Evolutionary conservation across 2,329 filamentous ascomycete species (phyloP).

Genomic region (Fusarium mexicanum): DNA sequence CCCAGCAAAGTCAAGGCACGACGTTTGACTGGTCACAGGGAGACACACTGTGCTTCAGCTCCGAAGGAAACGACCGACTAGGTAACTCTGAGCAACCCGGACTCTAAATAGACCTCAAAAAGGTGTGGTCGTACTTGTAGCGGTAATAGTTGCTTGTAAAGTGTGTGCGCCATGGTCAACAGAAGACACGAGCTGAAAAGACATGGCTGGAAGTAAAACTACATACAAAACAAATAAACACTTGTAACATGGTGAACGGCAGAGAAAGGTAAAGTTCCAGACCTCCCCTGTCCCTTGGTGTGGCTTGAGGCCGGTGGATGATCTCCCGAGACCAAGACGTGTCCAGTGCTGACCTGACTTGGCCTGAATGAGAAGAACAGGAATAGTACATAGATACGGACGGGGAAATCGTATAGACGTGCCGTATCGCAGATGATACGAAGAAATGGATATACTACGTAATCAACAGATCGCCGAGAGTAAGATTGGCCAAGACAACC

Average conservation of each 20-base stretch:
- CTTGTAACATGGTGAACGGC: conserved; percentile 10
- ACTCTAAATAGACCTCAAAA: conserved; percentile 1
- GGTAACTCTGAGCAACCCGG: background rate
- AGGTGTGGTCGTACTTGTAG: conserved; percentile 33
- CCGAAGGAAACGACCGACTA: background rate
- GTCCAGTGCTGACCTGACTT: conserved; percentile 9
- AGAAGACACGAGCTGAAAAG: conserved; percentile 28
- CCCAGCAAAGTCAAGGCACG: conserved; percentile 9
- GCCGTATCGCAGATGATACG: conserved; percentile 14
- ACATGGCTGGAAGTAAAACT: background rate
- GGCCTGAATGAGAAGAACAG: conserved; percentile 5
- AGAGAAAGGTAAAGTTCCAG: background rate
- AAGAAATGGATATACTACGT: background rate
- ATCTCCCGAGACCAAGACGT: conserved; percentile 29
- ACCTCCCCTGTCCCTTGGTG: background rate
- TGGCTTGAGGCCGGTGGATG: conserved; percentile 28
- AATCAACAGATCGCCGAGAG: conserved; percentile 2
- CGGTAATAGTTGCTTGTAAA: conserved; percentile 6
- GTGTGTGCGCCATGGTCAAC: conserved; percentile 3
- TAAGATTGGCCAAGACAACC: conserved; percentile 7
- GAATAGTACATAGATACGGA: conserved; percentile 29
- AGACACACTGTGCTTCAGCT: conserved; percentile 26
- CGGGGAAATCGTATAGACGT: conserved; percentile 9
- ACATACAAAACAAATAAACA: conserved; percentile 2
- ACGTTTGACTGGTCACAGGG: conserved; percentile 9